phyloP scores from a whole-genome alignment of 2,329 filamentous ascomycete genomes.

The Exserohilum rostratum region DNA sequence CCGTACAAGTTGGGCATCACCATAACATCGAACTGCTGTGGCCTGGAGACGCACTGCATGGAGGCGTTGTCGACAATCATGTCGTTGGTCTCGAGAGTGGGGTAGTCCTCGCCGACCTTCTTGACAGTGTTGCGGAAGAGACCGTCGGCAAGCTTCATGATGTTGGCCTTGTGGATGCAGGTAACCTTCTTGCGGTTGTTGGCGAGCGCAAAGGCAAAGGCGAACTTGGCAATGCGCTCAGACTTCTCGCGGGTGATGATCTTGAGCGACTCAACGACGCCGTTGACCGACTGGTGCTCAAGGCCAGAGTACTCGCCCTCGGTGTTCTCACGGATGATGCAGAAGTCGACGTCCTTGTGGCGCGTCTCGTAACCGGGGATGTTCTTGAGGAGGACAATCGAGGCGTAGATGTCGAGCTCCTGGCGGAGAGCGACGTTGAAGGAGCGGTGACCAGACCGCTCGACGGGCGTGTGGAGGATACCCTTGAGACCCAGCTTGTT shows the following conservation, averaged over 20 bases:
- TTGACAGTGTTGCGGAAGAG: conserved; percentile 99
- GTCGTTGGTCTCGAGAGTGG: conserved; percentile 93
- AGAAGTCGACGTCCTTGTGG: conserved; percentile 95
- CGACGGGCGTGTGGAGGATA: conserved; percentile 96
- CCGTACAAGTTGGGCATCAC: conserved; percentile 99
- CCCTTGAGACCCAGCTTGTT: conserved; percentile 99
- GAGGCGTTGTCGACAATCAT: conserved; percentile 99
- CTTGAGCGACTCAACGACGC: conserved; percentile 98
- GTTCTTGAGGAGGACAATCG: conserved; percentile 98
- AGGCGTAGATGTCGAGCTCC: conserved; percentile 99
- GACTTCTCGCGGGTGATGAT: conserved; percentile 99
- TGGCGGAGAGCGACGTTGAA: conserved; percentile 99
- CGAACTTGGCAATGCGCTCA: conserved; percentile 98
- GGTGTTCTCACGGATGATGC: conserved; percentile 99
- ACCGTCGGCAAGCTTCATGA: conserved; percentile 99
- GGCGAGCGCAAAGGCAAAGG: conserved; percentile 95
- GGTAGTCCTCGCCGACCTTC: conserved; percentile 90
- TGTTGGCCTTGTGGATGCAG: conserved; percentile 99
- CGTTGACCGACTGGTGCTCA: conserved; percentile 95
- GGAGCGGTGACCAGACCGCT: conserved; percentile 94
- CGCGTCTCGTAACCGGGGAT: conserved; percentile 98
- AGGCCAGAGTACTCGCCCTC: conserved; percentile 99
- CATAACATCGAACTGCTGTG: conserved; percentile 99
- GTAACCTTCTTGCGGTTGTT: conserved; percentile 99
- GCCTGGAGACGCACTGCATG: conserved; percentile 96